Evolutionary conservation across 208 protist species (phyloP), one percentile per base, ranked within the genome.

Genomic region (Giardia duodenalis): DNA sequence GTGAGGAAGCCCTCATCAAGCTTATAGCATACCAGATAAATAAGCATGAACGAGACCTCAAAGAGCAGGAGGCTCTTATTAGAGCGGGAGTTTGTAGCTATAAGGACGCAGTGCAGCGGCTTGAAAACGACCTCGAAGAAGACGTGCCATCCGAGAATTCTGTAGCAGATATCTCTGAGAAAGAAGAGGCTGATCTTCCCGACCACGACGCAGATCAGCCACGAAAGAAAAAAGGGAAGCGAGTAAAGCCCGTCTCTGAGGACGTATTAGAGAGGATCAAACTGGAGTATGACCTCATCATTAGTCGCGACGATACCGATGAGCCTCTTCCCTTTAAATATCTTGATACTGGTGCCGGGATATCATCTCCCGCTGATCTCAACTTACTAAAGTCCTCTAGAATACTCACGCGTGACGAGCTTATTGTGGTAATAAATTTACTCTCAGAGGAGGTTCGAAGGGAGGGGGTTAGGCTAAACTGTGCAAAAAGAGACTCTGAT

Each of bases 61-160:
- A 89, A n/a, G 90, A 91, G 19, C 39, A 93, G 30, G 76, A 57
- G 0, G 44, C 46, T 39, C 19, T 30, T 30, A 10, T 76, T 47
- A 47, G 30, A 44, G 39, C 0, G 44, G 3, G 2, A 0, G 67
- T 0, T 0, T 22, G 4, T 67, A 47, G 86, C 45, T 3, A 92
- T 30, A 0, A 1, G 3, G 3, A 10, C 22, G 19, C 19, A 67
- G 1, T 44, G n/a, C 4, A 76, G 39, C 22, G 0, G 0, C 2
- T 10, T 67, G 10, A 2, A n/a, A 22, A 4, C 47, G 46, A 45
- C 86, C 43, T 87, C 44, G 1, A 1, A 46, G 39, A 87, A 45
- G 92, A 92, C 2, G n/a, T n/a, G 93, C 4, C 93, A 3, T 3
- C 91, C 89, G 44, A 90, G 44, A 93, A 93, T 92, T 47, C 45